Evolutionary conservation across 768 basidiomycete genomes (phyloP).

Genomic region (Suillus clintonianus): DNA sequence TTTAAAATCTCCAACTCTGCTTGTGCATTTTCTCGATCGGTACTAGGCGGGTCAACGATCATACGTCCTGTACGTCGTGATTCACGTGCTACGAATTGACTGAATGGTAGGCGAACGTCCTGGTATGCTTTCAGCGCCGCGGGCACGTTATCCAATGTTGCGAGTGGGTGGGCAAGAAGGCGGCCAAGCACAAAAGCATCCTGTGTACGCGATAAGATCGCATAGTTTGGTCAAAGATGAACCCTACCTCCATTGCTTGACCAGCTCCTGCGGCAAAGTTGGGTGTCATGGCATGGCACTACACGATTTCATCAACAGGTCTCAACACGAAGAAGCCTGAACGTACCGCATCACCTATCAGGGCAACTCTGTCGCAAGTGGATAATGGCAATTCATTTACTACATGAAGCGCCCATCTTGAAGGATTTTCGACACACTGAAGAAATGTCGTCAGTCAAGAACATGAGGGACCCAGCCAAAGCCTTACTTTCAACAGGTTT

Average conservation of each 20-base stretch:
- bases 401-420: constrained; percentile 45
- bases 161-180: constrained; percentile 24
- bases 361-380: constrained; percentile 39
- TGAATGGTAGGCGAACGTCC: constrained; percentile 31
- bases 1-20: no score
- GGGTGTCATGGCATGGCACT: constrained; percentile 51
- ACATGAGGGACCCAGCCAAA: constrained; percentile 1
- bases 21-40: no score
- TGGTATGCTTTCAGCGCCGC: constrained; percentile 35
- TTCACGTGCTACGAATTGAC: constrained; percentile 20
- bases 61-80: constrained; percentile 19
- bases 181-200: constrained; percentile 34
- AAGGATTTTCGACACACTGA: constrained; percentile 38
- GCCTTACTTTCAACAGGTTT: constrained; percentile 13
- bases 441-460: background rate
- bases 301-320: background rate
- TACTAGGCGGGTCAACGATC: no score
- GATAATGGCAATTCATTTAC: constrained; percentile 42
- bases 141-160: constrained; percentile 22
- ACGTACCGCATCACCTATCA: constrained; percentile 53
- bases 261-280: constrained; percentile 51
- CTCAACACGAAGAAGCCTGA: background rate
- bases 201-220: constrained; percentile 3
- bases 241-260: constrained; percentile 49
- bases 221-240: background rate